These are phyloP conservation scores for Aspergillus ochraceus DNA, from an alignment of 2,329 filamentous ascomycete genomes.

Conservation along the genomic window DNA sequence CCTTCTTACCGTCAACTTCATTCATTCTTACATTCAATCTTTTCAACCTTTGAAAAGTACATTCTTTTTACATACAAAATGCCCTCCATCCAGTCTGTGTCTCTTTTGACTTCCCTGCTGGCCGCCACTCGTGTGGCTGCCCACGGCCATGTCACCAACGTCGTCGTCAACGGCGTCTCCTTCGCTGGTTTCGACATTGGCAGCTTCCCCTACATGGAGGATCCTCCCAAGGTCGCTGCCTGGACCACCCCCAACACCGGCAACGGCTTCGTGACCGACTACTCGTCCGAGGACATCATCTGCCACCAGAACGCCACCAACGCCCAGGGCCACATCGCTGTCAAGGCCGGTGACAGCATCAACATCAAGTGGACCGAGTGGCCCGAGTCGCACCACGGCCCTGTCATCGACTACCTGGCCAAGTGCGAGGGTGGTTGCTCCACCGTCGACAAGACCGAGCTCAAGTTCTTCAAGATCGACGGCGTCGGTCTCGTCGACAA, in stretches of 20 bases:
- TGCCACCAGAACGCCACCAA: slow-evolving; percentile 59
- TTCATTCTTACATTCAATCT: background rate
- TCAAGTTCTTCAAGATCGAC: slow-evolving; percentile 64
- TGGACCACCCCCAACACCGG: slow-evolving; percentile 56
- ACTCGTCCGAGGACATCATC: slow-evolving; percentile 52
- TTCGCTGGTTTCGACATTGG: slow-evolving; percentile 43
- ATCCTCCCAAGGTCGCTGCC: slow-evolving; percentile 46
- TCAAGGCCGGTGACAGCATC: slow-evolving; percentile 58
- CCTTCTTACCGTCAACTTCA: background rate
- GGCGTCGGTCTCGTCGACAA: slow-evolving; percentile 51
- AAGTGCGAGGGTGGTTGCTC: slow-evolving; percentile 56
- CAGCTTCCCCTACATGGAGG: slow-evolving; percentile 29
- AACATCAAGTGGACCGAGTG: slow-evolving; percentile 62
- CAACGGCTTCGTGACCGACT: slow-evolving; percentile 52
- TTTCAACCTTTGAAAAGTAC: background rate
- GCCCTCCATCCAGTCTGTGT: slow-evolving; percentile 18
- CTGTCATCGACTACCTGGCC: slow-evolving; percentile 63
- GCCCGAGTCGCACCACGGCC: slow-evolving; percentile 62
- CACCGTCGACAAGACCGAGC: slow-evolving; percentile 49
- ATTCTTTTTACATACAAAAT: background rate
- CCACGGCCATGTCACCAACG: slow-evolving; percentile 36
- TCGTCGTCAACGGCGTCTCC: slow-evolving; percentile 36
- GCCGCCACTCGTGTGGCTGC: slow-evolving; percentile 31
- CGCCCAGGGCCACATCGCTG: slow-evolving; percentile 49
- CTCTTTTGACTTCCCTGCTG: slow-evolving; percentile 29